Evolutionary conservation across 129 eudicot genomes (phyloP), one percentile per base, ranked within the genome.

Genomic region (Oenanthe sinensis): DNA sequence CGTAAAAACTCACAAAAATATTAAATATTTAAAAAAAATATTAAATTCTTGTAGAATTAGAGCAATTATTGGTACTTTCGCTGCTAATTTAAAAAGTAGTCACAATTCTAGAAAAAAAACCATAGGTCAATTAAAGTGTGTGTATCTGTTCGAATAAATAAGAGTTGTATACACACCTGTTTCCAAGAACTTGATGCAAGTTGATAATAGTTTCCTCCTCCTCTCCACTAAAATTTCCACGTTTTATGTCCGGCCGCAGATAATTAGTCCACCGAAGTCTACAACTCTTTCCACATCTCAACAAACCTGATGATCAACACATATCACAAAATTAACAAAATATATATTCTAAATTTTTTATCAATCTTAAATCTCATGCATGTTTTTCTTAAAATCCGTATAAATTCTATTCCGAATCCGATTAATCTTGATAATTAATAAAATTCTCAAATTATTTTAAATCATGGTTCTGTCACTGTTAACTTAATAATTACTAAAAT

Each of bases 191-290:
- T 77, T 77, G 80, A 82, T 92, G 97, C 60, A 87, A 78, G 5
- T 80, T 80, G 60, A 92, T 88, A 71, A 92, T 92, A 58, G 84
- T 82, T 68, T 92, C 86, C 52, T 92, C 96, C 76, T 92, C 97
- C 75, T 92, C 90, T 67, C n/a, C 65, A 43, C 82, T 81, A 44
- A 89, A 92, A 24, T 89, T 92, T 22, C 94, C 97, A 30, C 94
- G 80, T 74, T 89, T 91, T 48, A 89, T 88, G 40, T 91, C 90
- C 0, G 96, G 97, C 54, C 86, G 46, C 26, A 91, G 75, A 81
- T 91, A 91, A 76, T 91, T 91, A 8, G 85, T 86, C 97, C 97
- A 91, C 76, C 97, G 88, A 1, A 91, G 91, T 75, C 97, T 81
- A 12, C 97, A 91, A 81, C 93, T 89, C 77, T 89, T 91, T 22